phyloP scores from a whole-genome alignment of 257 asterid species.

The Nicotiana noctiflora region DNA sequence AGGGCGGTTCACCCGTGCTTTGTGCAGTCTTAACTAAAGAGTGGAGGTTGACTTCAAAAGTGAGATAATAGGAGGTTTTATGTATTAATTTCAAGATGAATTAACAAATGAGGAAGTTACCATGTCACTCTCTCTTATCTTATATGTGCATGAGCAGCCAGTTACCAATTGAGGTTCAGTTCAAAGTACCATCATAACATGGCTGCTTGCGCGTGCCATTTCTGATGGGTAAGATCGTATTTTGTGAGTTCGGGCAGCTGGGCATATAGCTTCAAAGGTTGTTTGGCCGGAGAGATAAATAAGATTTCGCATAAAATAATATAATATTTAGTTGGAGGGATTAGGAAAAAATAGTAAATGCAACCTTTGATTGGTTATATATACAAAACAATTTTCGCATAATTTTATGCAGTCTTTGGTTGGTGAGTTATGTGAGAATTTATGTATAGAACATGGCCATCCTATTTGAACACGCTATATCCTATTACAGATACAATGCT shows the following conservation, averaged over 20 bases:
- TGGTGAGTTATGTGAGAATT: no score
- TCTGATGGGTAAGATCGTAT: neutral
- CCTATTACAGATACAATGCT: neutral
- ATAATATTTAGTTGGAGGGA: no score
- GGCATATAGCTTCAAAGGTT: no score
- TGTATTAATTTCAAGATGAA: neutral
- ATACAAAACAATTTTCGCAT: no score
- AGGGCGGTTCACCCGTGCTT: neutral
- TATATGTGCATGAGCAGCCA: no score
- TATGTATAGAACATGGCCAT: neutral
- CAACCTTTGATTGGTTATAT: no score
- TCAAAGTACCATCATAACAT: neutral
- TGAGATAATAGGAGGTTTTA: neutral
- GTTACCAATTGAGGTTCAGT: neutral
- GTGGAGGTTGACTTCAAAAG: neutral
- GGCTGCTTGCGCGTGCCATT: neutral
- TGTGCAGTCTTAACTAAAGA: neutral
- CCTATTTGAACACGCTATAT: neutral
- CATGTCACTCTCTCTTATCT: neutral
- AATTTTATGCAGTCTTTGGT: no score
- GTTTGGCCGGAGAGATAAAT: no score
- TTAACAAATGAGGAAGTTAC: neutral
- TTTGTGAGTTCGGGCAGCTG: no score
- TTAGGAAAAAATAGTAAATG: no score
- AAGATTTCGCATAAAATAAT: no score